Evolutionary conservation across 2,329 filamentous ascomycete species (phyloP), one percentile per base, ranked within the genome.

Genomic region (Verticillium nonalfalfae): DNA sequence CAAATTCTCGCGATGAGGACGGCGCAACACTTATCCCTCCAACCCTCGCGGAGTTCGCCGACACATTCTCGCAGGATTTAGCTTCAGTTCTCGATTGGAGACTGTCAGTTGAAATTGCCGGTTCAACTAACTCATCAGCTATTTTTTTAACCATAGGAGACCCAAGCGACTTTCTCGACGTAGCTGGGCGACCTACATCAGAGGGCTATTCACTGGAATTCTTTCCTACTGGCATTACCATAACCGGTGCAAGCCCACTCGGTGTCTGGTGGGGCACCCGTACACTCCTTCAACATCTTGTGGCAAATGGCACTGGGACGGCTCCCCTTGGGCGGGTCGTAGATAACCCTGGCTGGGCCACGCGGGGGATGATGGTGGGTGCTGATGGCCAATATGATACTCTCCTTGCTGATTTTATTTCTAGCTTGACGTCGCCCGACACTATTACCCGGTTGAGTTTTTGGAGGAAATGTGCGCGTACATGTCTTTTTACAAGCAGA

Each of bases 1-100:
- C 76, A 1, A 65, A 77, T 6, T 62, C 69, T 1, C 74, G 75
- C 5, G 78, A 86, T 65, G 69, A 73, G 1, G 60, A 70, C 9
- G 82, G 82, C 26, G 72, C 78, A 63, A 84, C 81, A 0, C 68
- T 82, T 15, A 83, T 84, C 21, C 81, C 82, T 2, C 81, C 81
- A 1, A 81, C 76, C 0, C 69, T 84, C 2, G 66, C 65, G 9
- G 73, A 78, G 3, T 85, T 85, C 61, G 80, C 79, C 0, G 63
- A 67, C 1, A 79, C 76, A 0, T 85, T 85, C 58, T 73, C 72
- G 1, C 64, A 68, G 0, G 75, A 79, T 57, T 60, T 78, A 11
- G 55, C 62, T 11, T 65, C 64, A 13, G 65, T 66, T 2, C 61
- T 78, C 13, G 69, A 63, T 9, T 59, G 76, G 13, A 63, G 74